Evolutionary conservation across 345 rosid species (phyloP), one percentile per base, ranked within the genome.

Genomic region (Abelmoschus esculentus): DNA sequence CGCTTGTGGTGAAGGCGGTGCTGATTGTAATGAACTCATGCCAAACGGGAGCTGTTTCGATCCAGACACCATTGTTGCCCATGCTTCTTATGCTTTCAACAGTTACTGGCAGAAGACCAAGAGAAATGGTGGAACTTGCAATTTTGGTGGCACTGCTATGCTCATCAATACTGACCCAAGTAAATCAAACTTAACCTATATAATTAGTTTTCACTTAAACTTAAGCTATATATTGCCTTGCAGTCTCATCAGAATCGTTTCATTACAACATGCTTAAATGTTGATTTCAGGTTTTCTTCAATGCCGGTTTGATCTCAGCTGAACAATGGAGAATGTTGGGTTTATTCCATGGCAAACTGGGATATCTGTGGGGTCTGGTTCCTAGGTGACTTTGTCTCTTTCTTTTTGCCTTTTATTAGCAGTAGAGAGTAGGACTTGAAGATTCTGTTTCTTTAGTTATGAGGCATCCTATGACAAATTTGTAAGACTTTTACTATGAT

Each of bases 111-210:
- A 85, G 59, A 86, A 81, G 78, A 89, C 70, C 59, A 89, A 86
- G 71, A 76, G 87, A 77, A 70, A 61, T 67, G 91, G 90, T 32
- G 88, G 89, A 1, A 78, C 83, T 72, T 89, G 95, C 69, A 74
- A 73, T 66, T 89, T 89, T 42, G 91, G 95, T 36, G 95, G 95
- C 60, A 89, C 91, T 17, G 95, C 95, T 47, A 86, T 89, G 88
- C 61, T 89, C 49, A 86, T 86, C 73, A 83, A 83, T 28, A 76
- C 86, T 67, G 89, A 89, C 49, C 91, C 91, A 59, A 89, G 95
- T 89, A 82, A 80, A 73, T 36, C 1, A 14, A 17, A 55, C 31
- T 34, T 38, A 26, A 11, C 26, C 52, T 32, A n/a, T 19, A 14
- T 47, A 47, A 3, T 58, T 15, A 26, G 1, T 11, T 55, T 49